Evolutionary conservation across 2,329 filamentous ascomycete genomes (phyloP), one percentile per base, ranked within the genome.

Genomic region (Cadophora sp.): DNA sequence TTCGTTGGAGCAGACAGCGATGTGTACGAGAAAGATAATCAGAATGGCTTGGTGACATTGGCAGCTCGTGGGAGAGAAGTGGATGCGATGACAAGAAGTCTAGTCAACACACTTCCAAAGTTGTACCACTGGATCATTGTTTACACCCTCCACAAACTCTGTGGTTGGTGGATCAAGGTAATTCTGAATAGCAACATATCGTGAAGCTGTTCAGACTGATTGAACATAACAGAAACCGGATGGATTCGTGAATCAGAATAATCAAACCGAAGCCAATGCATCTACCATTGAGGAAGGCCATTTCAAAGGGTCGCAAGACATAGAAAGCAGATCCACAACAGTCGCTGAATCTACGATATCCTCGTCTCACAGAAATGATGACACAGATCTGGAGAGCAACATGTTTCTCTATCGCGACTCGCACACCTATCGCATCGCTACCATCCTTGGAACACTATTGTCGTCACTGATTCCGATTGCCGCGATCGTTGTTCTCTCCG

Each of bases 391-490:
- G 11, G 34, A 60, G 14, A 60, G 56, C 16, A 34, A 63, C 8
- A 56, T 63, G n/a, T 50, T 59, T 14, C 14, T 60, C 29, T 50
- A 63, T 12, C 34, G 26, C 16, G 65, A 62, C 16, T 53, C 65
- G 11, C 46, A 56, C 8, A 68, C 72, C 22, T 29, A 62, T 19
- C 53, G 26, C 1, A 40, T 69, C 16, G 56, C 74, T 31, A 69
- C 73, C 7, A 51, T 73, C 14, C 6, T 78, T 22, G 69, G 70
- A 8, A 77, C 74, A 0, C 69, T 78, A 14, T 24, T 77, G 4
- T 75, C 77, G 1, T 77, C 75, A 4, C 11, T 77, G 1, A 66
- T 79, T 0, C 77, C 77, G 0, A 72, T 77, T 0, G n/a, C 66
- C 1, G 74, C 73, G 11, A 75, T 78, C 24, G 29, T 78, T 2